phyloP scores from a whole-genome alignment of 148 eudicot genomes.

The Amaranthus palmeri region DNA sequence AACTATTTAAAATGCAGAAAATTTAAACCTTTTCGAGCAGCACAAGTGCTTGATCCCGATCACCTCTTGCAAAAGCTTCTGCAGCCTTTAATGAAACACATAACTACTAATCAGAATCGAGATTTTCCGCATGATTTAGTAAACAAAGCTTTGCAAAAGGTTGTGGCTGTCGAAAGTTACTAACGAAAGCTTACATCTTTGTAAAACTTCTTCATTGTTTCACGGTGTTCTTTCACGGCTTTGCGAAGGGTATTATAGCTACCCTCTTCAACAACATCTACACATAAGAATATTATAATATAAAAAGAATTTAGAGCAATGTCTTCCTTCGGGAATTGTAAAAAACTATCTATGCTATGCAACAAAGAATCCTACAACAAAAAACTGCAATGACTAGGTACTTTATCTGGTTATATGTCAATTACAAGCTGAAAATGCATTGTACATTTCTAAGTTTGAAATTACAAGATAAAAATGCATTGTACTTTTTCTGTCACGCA shows the following conservation, averaged over 20 bases:
- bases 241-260: conserved; percentile 34
- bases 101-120: conserved; percentile 8
- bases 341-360: too few species aligned
- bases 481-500: too few species aligned
- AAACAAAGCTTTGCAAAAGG: neutral
- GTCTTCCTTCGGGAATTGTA: too few species aligned
- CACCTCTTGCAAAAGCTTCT: conserved; percentile 41
- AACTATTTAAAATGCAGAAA: neutral
- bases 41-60: conserved; percentile 21
- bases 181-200: conserved; percentile 35
- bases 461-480: too few species aligned
- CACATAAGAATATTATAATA: neutral
- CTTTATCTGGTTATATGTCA: too few species aligned
- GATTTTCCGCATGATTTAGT: neutral
- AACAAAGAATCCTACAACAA: too few species aligned
- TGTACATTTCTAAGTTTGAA: too few species aligned
- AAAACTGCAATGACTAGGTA: too few species aligned
- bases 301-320: too few species aligned
- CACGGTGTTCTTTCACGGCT: conserved; percentile 44
- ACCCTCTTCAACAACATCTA: conserved; percentile 28
- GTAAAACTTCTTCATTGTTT: conserved; percentile 38
- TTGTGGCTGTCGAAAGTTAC: neutral
- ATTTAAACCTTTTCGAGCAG: conserved; percentile 37
- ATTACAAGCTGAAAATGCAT: too few species aligned
- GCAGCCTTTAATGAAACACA: conserved; percentile 30